Conservation (phyloP, 805 yeast species). For the Yamadazyma sp. region DNA sequence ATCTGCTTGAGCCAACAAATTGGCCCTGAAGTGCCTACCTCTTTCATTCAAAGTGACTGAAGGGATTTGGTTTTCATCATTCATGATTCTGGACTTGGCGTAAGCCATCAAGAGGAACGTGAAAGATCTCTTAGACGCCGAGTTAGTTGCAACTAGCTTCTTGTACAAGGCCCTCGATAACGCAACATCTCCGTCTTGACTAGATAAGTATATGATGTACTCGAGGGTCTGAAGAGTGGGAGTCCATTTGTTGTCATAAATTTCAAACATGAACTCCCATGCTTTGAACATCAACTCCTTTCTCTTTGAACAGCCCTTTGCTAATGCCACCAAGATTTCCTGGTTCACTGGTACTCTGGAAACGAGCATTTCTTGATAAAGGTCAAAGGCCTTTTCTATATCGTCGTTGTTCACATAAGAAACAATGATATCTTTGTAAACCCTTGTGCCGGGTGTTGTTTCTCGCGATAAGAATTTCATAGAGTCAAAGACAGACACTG, state of each 20-base stretch:
- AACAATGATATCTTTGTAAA: conserved; percentile 72
- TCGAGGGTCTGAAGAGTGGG: conserved; percentile 54
- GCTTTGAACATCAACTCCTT: conserved; percentile 53
- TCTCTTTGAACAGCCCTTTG: conserved; percentile 64
- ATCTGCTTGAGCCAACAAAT: conserved; percentile 36
- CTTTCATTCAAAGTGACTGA: conserved; percentile 41
- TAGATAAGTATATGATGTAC: conserved; percentile 73
- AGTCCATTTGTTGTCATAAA: conserved; percentile 46
- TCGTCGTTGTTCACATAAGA: conserved; percentile 62
- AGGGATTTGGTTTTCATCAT: conserved; percentile 28
- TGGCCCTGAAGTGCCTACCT: conserved; percentile 48
- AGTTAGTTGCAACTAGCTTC: conserved; percentile 31
- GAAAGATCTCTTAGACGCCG: conserved; percentile 41
- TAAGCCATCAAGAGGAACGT: conserved; percentile 51
- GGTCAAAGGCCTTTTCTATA: conserved; percentile 71
- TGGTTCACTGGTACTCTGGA: conserved; percentile 30
- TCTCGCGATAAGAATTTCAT: conserved; percentile 74
- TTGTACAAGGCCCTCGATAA: conserved; percentile 67
- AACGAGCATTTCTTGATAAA: conserved; percentile 65
- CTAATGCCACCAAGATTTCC: conserved; percentile 51
- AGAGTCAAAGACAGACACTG: conserved; percentile 73
- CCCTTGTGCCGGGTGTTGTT: conserved; percentile 64
- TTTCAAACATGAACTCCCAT: conserved; percentile 75
- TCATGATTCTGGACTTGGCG: conserved; percentile 26
- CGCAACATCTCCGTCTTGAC: conserved; percentile 74